Percentiles rank a stretch among this genome's conserved stretches.
phyloP scores from a whole-genome alignment of 2,329 filamentous ascomycete species.

The Leptographium procerum region DNA sequence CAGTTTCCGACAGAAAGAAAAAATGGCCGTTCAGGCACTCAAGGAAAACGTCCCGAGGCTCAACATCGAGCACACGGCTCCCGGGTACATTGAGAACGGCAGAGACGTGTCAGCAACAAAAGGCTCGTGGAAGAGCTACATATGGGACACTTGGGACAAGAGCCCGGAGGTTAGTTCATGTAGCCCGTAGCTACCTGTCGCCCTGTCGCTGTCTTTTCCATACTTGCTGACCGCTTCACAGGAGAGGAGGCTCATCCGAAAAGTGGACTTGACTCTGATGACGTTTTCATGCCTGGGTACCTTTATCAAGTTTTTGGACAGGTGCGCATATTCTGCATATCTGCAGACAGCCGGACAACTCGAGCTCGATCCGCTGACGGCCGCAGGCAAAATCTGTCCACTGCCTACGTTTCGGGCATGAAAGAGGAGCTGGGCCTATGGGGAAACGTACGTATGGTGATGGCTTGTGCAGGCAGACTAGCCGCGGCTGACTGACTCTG shows the following conservation, averaged over 20 bases:
- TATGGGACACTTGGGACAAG: constrained; percentile 6
- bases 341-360: not conserved
- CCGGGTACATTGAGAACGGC: not conserved
- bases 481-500: not conserved
- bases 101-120: not conserved
- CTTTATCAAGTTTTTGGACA: constrained; percentile 6
- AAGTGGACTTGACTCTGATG: constrained; percentile 5
- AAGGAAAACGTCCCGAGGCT: not conserved
- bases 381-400: constrained; percentile 1
- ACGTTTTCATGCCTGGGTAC: constrained; percentile 7
- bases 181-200: no score
- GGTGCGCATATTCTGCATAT: not conserved
- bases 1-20: not conserved
- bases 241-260: not conserved
- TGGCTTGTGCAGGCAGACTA: not conserved
- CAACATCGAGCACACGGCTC: not conserved
- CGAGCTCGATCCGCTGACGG: not conserved
- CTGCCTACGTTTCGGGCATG: constrained; percentile 10
- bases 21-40: not conserved
- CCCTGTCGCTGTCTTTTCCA: no score
- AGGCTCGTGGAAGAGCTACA: constrained; percentile 4
- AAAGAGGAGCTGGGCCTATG: constrained; percentile 9
- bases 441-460: constrained; percentile 6
- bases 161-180: not conserved
- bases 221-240: not conserved